Conservation (phyloP, 345 rosid species). For the Syzygium aqueum region DNA sequence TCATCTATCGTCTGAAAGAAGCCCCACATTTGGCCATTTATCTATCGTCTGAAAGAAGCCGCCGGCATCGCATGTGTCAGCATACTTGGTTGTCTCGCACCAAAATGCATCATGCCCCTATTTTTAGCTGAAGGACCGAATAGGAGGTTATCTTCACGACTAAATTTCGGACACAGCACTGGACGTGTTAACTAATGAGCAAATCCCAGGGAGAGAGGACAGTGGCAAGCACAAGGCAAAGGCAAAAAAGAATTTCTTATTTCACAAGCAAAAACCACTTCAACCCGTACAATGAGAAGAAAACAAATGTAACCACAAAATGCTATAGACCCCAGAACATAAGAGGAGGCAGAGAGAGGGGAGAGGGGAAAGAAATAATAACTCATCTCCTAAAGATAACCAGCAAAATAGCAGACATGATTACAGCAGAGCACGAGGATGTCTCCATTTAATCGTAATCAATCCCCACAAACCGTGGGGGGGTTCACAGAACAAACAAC, state of each 20-base stretch:
- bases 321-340: slow-evolving; percentile 20
- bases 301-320: slow-evolving; percentile 17
- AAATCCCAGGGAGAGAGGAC: background rate
- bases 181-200: background rate
- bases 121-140: background rate
- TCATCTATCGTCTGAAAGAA: background rate
- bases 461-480: slow-evolving; percentile 14
- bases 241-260: background rate
- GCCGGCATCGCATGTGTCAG: background rate
- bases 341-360: slow-evolving; percentile 7
- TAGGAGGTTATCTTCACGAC: background rate
- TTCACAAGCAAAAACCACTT: slow-evolving; percentile 14
- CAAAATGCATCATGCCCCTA: background rate
- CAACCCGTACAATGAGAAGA: slow-evolving; percentile 17
- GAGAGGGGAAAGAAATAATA: background rate
- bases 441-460: slow-evolving; percentile 11
- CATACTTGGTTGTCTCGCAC: background rate
- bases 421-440: slow-evolving; percentile 15
- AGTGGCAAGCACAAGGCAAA: background rate
- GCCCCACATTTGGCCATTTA: background rate
- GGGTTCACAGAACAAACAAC: slow-evolving; percentile 37
- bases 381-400: slow-evolving; percentile 9
- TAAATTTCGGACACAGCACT: background rate
- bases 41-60: background rate
- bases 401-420: slow-evolving; percentile 24